A percentile compares a stretch with the other conserved stretches of the same genome.
Evolutionary conservation across 2,329 filamentous ascomycete genomes (phyloP).

Genomic region (Cladorrhinum sp.): DNA sequence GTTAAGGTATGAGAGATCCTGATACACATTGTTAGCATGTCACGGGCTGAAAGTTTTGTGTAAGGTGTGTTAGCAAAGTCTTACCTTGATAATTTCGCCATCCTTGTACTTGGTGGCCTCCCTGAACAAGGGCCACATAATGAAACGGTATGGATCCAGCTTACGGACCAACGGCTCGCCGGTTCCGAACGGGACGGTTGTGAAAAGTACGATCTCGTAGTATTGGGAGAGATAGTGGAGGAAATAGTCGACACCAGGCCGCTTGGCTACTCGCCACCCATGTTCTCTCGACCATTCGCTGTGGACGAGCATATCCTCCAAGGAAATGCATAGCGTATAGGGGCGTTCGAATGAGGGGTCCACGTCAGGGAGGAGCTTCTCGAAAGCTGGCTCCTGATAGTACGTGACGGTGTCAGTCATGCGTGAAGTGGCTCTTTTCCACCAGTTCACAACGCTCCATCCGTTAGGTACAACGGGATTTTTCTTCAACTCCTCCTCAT

Average conservation of each 20-base stretch:
- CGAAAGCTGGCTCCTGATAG: slow-evolving; percentile 93
- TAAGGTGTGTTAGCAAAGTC: neutral
- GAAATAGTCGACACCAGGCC: slow-evolving; percentile 96
- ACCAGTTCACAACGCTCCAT: slow-evolving; percentile 74
- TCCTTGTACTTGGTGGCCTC: slow-evolving; percentile 98
- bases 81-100: slow-evolving; percentile 91
- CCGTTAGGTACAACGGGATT: slow-evolving; percentile 75
- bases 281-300: slow-evolving; percentile 93
- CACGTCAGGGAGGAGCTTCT: slow-evolving; percentile 82
- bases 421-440: slow-evolving; percentile 73
- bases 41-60: neutral
- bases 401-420: slow-evolving; percentile 76
- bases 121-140: slow-evolving; percentile 90
- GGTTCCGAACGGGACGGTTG: slow-evolving; percentile 76
- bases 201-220: slow-evolving; percentile 97
- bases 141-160: slow-evolving; percentile 90
- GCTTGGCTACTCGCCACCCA: slow-evolving; percentile 92
- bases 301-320: slow-evolving; percentile 92
- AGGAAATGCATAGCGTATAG: slow-evolving; percentile 86
- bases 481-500: slow-evolving; percentile 67
- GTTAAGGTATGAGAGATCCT: slow-evolving; percentile 98
- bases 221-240: slow-evolving; percentile 94
- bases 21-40: slow-evolving; percentile 5
- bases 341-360: slow-evolving; percentile 79
- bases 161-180: slow-evolving; percentile 89